Evolutionary conservation across 805 yeast species (phyloP), one percentile per base, ranked within the genome.

Genomic region (Myxozyma udenii): DNA sequence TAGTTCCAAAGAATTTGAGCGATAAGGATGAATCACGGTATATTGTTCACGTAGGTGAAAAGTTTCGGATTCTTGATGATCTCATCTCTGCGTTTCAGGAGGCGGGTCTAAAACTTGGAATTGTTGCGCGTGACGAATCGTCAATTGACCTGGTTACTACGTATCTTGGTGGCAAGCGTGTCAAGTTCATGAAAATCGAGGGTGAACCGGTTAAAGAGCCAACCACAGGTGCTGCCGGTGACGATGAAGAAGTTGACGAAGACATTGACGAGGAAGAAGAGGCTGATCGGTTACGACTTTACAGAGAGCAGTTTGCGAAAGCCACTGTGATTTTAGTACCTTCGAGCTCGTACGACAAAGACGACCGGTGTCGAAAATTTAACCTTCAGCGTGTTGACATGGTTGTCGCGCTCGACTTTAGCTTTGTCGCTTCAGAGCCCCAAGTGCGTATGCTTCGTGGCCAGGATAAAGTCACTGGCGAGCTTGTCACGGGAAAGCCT

Each of bases 141-240:
- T 74, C 84, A 42, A 65, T 87, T 61, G 97, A 87, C 67, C 70
- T 87, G 55, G 66, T 83, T 3, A 93, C 87, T 60, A 87, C 89
- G 1, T 67, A 87, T 19, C 66, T 87, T 41, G 63, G 83, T 36
- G 90, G 91, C 1, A 78, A 78, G 52, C 77, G 76, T 54, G 75
- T 80, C 11, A 72, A 72, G 50, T 74, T 84, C 28, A 77, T 75
- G 52, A 71, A 87, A 58, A 80, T 83, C 61, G 75, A 78, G 21
- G 93, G 95, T 1, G 60, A 50, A 12, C 16, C 30, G 9, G 49
- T 41, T 11, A 44, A 16, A 6, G 35, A 21, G 6, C n/a, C 30
- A 23, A 24, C 18, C 3, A 9, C 33, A 9, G 12, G 12, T 9
- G 14, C 12, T 28, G 33, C 9, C 14, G 12, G 33, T 14, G 14